Evolutionary conservation across 2,329 filamentous ascomycete genomes (phyloP).

Genomic region (Beauveria sp.): DNA sequence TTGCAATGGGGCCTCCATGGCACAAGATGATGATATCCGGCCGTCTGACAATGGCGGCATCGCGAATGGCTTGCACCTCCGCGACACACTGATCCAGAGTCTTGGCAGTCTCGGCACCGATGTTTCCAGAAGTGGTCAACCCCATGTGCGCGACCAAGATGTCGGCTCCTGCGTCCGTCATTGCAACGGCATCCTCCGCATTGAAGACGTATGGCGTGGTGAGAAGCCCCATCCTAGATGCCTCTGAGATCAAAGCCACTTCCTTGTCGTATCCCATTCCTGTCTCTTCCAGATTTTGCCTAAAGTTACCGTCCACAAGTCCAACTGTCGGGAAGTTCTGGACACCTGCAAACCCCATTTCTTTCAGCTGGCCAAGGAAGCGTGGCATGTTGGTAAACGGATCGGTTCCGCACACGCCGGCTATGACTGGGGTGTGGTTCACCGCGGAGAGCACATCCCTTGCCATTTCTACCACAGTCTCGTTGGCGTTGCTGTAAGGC

Average conservation of each 20-base stretch:
- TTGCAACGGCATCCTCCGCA: conserved; percentile 50
- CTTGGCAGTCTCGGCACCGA: conserved; percentile 55
- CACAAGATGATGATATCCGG: conserved; percentile 57
- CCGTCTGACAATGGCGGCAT: conserved; percentile 49
- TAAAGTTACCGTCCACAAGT: conserved; percentile 60
- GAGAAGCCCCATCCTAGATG: conserved; percentile 50
- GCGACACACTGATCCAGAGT: conserved; percentile 57
- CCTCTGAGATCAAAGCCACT: conserved; percentile 57
- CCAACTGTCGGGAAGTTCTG: conserved; percentile 71
- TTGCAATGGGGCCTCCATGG: conserved; percentile 61
- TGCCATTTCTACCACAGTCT: conserved; percentile 62
- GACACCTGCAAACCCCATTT: conserved; percentile 58
- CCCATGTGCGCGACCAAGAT: conserved; percentile 63
- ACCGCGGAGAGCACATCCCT: conserved; percentile 59
- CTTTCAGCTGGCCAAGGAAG: conserved; percentile 53
- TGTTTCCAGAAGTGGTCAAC: conserved; percentile 54
- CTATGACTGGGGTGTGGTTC: conserved; percentile 55
- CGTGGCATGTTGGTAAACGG: conserved; percentile 55
- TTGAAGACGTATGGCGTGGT: conserved; percentile 67
- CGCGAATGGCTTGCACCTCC: conserved; percentile 55
- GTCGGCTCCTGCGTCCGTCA: conserved; percentile 59
- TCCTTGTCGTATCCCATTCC: conserved; percentile 62
- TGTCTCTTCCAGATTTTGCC: conserved; percentile 61
- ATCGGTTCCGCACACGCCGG: conserved; percentile 64
- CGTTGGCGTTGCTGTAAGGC: conserved; percentile 65